Evolutionary conservation across 306 rosid species (phyloP).

Genomic region (Carpinus fangiana): DNA sequence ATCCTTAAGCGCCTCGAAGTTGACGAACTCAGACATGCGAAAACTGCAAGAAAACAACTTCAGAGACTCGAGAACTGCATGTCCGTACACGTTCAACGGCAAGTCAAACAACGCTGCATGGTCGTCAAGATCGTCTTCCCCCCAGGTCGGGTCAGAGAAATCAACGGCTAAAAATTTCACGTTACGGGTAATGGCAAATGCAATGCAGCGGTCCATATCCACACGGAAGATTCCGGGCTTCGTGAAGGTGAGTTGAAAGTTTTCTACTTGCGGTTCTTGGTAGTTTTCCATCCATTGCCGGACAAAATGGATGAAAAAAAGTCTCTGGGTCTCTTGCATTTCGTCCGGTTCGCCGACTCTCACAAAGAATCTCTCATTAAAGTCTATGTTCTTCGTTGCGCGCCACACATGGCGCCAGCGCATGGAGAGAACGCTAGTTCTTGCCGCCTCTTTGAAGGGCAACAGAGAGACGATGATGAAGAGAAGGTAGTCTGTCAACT

Average conservation of each 20-base stretch:
- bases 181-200: slow-evolving; percentile 12
- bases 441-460: slow-evolving; percentile 32
- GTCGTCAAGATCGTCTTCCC: not conserved
- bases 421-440: slow-evolving; percentile 29
- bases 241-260: not conserved
- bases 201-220: slow-evolving; percentile 10
- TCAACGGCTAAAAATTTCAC: slow-evolving; percentile 32
- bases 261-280: not conserved
- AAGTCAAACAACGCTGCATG: slow-evolving; percentile 15
- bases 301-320: slow-evolving; percentile 7
- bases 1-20: slow-evolving; percentile 3
- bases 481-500: slow-evolving; percentile 12
- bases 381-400: slow-evolving; percentile 18
- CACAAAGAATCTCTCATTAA: slow-evolving; percentile 23
- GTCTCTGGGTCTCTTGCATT: not conserved
- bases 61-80: slow-evolving; percentile 21
- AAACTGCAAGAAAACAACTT: slow-evolving; percentile 31
- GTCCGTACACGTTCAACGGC: slow-evolving; percentile 23
- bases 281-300: slow-evolving; percentile 12
- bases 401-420: slow-evolving; percentile 32
- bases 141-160: slow-evolving; percentile 32
- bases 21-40: not conserved
- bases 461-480: slow-evolving; percentile 21
- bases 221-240: not conserved
- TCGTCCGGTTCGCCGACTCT: not conserved